These are phyloP conservation scores for Lathyrus aphaca DNA, from an alignment of 306 rosid genomes.

Conservation along the genomic window DNA sequence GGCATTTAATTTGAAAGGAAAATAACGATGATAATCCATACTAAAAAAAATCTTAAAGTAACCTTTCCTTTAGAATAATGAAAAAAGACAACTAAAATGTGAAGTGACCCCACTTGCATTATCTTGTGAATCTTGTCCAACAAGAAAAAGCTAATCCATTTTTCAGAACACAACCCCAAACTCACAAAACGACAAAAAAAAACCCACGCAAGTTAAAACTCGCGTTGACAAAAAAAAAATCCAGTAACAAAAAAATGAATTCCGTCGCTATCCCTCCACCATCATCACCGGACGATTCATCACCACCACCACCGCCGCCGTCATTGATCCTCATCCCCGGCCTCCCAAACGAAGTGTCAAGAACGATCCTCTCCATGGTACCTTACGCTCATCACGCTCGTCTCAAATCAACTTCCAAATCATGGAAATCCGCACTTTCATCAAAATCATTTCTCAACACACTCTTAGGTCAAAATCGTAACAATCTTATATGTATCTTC, in stretches of 20 bases:
- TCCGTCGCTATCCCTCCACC: neutral
- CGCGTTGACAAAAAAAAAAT: neutral
- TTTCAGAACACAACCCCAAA: neutral
- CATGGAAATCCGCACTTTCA: slow-evolving; percentile 70
- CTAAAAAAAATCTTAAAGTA: neutral
- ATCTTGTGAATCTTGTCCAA: slow-evolving; percentile 18
- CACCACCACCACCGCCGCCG: neutral
- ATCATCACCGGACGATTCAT: slow-evolving; percentile 25
- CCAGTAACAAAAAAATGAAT: neutral
- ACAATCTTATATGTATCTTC: slow-evolving; percentile 74
- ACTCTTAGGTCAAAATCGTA: slow-evolving; percentile 39
- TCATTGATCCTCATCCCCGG: slow-evolving; percentile 57
- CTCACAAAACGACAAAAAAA: neutral
- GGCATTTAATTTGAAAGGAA: no score
- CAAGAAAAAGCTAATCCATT: neutral
- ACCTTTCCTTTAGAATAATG: neutral
- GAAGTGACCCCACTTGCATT: slow-evolving; percentile 4
- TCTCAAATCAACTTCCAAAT: slow-evolving; percentile 64
- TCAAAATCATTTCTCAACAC: slow-evolving; percentile 54
- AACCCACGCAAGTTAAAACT: neutral
- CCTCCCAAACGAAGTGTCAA: slow-evolving; percentile 74
- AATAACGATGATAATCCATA: no score
- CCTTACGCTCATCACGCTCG: slow-evolving; percentile 70
- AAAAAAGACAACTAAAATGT: neutral
- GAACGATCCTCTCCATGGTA: slow-evolving; percentile 55